A percentile compares a stretch with the other conserved stretches of the same genome.
phyloP scores from a whole-genome alignment of 2,329 filamentous ascomycete genomes.

The Ophiobolus disseminans region DNA sequence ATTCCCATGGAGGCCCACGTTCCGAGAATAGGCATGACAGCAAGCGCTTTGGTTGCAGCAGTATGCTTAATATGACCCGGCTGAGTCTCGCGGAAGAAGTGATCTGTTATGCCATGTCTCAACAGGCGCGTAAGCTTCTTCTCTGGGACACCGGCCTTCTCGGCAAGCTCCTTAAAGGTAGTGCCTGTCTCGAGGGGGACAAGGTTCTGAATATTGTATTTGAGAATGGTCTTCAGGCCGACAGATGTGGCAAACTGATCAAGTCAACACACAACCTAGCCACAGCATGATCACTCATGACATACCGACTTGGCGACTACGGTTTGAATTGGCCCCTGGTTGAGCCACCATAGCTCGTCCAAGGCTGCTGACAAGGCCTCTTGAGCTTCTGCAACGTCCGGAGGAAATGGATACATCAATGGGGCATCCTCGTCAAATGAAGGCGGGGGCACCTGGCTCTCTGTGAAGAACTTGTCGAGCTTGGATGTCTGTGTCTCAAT shows the following conservation, averaged over 20 bases:
- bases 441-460: constrained; percentile 14
- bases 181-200: constrained; percentile 12
- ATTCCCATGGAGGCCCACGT: constrained; percentile 12
- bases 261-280: too few relatives aligned
- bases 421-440: constrained; percentile 19
- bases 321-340: too few relatives aligned
- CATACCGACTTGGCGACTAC: too few relatives aligned
- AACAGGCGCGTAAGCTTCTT: constrained; percentile 13
- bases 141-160: constrained; percentile 10
- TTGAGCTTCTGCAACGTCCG: too few relatives aligned
- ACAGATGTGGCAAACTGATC: too few relatives aligned
- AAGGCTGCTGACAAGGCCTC: too few relatives aligned
- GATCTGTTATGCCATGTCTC: constrained; percentile 15
- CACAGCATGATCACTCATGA: constrained; percentile 8
- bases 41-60: constrained; percentile 14
- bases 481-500: constrained; percentile 15
- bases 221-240: too few relatives aligned
- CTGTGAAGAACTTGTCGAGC: constrained; percentile 18
- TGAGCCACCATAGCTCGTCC: too few relatives aligned
- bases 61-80: constrained; percentile 16
- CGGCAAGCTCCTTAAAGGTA: constrained; percentile 16
- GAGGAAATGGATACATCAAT: too few relatives aligned
- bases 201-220: constrained; percentile 14
- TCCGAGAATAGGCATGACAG: constrained; percentile 9
- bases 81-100: constrained; percentile 18